These are phyloP conservation scores for Peribolospora baueri DNA, from an alignment of 768 basidiomycete species.

Conservation along the genomic window DNA sequence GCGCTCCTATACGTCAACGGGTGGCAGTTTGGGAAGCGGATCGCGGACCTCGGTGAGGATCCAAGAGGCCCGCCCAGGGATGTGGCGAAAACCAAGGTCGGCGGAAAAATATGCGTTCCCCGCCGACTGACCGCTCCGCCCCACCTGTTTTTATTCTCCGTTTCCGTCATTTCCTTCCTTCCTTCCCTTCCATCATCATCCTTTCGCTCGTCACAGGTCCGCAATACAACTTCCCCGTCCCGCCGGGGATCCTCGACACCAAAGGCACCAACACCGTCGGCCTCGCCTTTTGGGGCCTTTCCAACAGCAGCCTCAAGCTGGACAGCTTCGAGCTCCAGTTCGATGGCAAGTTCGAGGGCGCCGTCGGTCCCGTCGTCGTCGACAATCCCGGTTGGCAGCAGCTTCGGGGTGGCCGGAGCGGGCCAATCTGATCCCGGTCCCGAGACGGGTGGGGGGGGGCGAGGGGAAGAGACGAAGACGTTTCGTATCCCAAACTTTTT, in stretches of 20 bases:
- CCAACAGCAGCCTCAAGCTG: conserved; percentile 18
- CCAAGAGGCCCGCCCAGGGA: too few species aligned
- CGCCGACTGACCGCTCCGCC: not conserved
- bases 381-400: not conserved
- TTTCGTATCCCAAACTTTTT: too few species aligned
- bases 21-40: conserved; percentile 68
- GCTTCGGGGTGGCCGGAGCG: too few species aligned
- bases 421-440: too few species aligned
- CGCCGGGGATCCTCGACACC: conserved; percentile 53
- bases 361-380: conserved; percentile 26
- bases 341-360: conserved; percentile 38
- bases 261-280: conserved; percentile 27
- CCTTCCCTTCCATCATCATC: conserved; percentile 13
- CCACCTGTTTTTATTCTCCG: not conserved
- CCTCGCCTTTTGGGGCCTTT: conserved; percentile 47
- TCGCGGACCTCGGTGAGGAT: conserved; percentile 42
- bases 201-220: conserved; percentile 26
- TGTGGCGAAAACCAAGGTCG: too few species aligned
- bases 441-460: too few species aligned
- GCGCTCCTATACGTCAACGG: conserved; percentile 57
- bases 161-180: conserved; percentile 1
- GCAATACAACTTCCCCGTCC: conserved; percentile 59
- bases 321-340: conserved; percentile 30
- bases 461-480: too few species aligned
- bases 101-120: too few species aligned